phyloP scores from a whole-genome alignment of 2,329 filamentous ascomycete genomes.

The Didymella lethalis region DNA sequence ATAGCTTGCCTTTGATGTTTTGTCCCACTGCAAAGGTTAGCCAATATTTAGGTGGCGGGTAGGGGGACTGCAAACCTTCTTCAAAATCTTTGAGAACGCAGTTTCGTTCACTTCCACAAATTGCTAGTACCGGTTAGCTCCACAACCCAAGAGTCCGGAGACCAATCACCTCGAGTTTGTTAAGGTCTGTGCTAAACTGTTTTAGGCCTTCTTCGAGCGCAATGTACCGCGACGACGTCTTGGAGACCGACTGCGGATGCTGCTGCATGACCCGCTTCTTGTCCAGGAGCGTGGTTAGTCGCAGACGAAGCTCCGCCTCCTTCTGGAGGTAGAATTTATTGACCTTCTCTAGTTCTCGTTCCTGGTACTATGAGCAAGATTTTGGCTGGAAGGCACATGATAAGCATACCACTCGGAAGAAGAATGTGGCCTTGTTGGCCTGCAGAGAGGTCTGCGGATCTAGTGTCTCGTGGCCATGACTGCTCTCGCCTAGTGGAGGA shows the following conservation, averaged over 20 bases:
- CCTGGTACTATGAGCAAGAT: conserved; percentile 61
- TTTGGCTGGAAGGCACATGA: not conserved
- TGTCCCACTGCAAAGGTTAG: conserved; percentile 79
- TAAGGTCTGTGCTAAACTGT: conserved; percentile 94
- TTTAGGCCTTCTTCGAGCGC: conserved; percentile 96
- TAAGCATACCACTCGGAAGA: conserved; percentile 85
- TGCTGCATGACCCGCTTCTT: conserved; percentile 93
- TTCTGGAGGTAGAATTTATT: conserved; percentile 98
- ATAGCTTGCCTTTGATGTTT: conserved; percentile 82
- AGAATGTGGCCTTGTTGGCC: conserved; percentile 98
- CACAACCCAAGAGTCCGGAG: conserved; percentile 17
- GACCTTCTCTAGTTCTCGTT: conserved; percentile 97
- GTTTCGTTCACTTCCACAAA: conserved; percentile 99
- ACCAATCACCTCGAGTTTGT: conserved; percentile 77
- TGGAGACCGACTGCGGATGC: conserved; percentile 76
- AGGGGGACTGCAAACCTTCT: conserved; percentile 69
- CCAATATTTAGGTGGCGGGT: not conserved
- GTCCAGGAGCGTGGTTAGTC: conserved; percentile 88
- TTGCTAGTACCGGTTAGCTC: conserved; percentile 65
- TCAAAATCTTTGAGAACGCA: conserved; percentile 97
- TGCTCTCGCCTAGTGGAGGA: conserved; percentile 73
- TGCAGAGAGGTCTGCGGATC: conserved; percentile 91
- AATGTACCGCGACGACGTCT: conserved; percentile 90
- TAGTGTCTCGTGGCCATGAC: conserved; percentile 54
- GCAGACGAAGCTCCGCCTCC: conserved; percentile 87